Conservation (phyloP, 2,329 filamentous ascomycete genomes). For the Aureobasidium vineae region DNA sequence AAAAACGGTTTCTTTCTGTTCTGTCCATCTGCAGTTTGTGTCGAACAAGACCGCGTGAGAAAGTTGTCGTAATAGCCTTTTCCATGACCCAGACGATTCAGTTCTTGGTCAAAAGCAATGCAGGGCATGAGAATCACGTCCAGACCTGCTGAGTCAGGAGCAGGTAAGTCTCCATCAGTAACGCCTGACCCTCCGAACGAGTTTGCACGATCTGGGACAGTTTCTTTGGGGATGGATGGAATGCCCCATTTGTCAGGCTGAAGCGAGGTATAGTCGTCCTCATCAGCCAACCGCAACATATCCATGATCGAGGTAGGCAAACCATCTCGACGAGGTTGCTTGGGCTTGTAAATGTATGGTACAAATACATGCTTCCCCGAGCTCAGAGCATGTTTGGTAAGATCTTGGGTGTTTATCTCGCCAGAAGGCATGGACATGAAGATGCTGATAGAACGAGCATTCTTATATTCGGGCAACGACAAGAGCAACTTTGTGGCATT, state of each 20-base stretch:
- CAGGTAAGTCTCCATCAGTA: conserved; percentile 33
- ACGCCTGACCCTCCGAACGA: conserved; percentile 66
- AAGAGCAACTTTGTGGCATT: conserved; percentile 64
- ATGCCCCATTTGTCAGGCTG: conserved; percentile 88
- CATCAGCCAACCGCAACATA: conserved; percentile 76
- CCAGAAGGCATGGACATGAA: conserved; percentile 90
- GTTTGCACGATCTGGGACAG: conserved; percentile 65
- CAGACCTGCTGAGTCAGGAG: conserved; percentile 49
- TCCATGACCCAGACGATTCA: conserved; percentile 84
- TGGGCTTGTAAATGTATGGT: conserved; percentile 73
- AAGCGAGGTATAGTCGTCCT: conserved; percentile 75
- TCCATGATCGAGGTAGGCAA: conserved; percentile 74
- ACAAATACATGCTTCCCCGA: conserved; percentile 84
- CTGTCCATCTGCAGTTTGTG: conserved; percentile 33
- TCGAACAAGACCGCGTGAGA: conserved; percentile 65
- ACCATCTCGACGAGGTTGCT: conserved; percentile 33
- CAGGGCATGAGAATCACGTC: conserved; percentile 91
- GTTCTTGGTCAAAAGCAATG: conserved; percentile 77
- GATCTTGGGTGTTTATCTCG: conserved; percentile 79
- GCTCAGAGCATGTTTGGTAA: conserved; percentile 76
- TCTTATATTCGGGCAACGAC: conserved; percentile 68
- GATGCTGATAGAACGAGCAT: conserved; percentile 73
- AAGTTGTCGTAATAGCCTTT: conserved; percentile 98
- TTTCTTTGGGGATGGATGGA: conserved; percentile 70
- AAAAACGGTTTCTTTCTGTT: conserved; percentile 55